A percentile compares a stretch with the other conserved stretches of the same genome.
Evolutionary conservation across 2,329 filamentous ascomycete genomes (phyloP).

Genomic region (Plenodomus biglobosus): DNA sequence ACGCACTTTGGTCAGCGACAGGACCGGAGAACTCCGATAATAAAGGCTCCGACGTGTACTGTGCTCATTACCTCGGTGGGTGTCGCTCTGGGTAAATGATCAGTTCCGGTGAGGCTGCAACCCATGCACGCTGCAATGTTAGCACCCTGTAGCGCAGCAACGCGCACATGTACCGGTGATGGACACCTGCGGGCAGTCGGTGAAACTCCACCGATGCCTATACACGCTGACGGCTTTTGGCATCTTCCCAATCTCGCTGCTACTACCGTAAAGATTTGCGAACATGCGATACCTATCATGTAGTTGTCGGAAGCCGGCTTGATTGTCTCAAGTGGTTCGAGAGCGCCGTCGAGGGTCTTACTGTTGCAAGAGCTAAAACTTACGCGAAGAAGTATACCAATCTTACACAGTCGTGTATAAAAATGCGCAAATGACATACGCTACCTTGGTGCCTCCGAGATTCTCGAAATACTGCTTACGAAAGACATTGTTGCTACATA

Average conservation of each 20-base stretch:
- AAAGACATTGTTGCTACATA: neutral
- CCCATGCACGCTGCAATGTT: constrained; percentile 18
- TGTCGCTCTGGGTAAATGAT: neutral
- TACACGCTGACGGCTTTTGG: constrained; percentile 7
- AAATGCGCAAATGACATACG: neutral
- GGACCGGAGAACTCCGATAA: constrained; percentile 7
- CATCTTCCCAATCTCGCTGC: neutral
- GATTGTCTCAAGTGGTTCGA: neutral
- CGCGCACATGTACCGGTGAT: constrained; percentile 19
- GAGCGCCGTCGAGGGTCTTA: neutral
- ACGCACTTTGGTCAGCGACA: neutral
- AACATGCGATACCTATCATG: neutral
- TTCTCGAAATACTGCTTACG: neutral
- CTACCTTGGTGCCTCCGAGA: neutral
- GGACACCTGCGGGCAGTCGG: constrained; percentile 27
- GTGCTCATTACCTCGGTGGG: neutral
- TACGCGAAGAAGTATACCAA: neutral
- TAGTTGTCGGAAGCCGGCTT: neutral
- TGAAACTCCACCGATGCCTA: constrained; percentile 20
- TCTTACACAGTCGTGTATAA: neutral
- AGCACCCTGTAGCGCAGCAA: constrained; percentile 12
- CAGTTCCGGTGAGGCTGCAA: constrained; percentile 30
- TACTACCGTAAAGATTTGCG: constrained; percentile 1
- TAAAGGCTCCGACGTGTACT: neutral
- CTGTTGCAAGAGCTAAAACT: neutral